Evolutionary conservation across 2,329 filamentous ascomycete species (phyloP).

Genomic region (Cladobotryum protrusum): DNA sequence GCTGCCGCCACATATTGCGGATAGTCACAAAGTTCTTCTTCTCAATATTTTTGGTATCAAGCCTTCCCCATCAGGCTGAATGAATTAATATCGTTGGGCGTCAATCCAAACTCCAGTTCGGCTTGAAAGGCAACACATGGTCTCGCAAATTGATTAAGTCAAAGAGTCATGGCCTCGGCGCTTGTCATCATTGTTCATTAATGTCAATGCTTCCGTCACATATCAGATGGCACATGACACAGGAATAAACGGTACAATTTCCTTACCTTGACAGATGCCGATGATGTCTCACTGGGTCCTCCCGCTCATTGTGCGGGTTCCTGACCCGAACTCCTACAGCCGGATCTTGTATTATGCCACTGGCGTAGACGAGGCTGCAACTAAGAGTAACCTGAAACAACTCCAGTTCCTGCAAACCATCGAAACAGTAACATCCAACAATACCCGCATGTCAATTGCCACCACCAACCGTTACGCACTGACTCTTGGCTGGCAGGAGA

Average conservation of each 20-base stretch:
- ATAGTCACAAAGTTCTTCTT: too few species aligned
- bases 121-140: conserved; percentile 6
- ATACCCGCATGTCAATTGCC: conserved; percentile 2
- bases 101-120: background rate
- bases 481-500: conserved; percentile 4
- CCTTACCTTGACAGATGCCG: too few species aligned
- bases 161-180: conserved; percentile 2
- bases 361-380: conserved; percentile 14
- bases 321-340: too few species aligned
- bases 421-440: conserved; percentile 5
- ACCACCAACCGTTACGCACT: conserved; percentile 1
- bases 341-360: conserved; percentile 10
- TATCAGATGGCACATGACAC: background rate
- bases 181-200: conserved; percentile 1
- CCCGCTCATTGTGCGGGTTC: too few species aligned
- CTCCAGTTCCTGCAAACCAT: conserved; percentile 4
- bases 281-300: too few species aligned
- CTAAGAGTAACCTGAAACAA: conserved; percentile 16
- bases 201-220: background rate
- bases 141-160: conserved; percentile 5
- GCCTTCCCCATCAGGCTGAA: background rate
- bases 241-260: background rate
- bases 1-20: too few species aligned
- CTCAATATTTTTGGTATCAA: background rate
- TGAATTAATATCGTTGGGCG: conserved; percentile 3